Evolutionary conservation across 305 asterid species (phyloP), one percentile per base, ranked within the genome.

Genomic region (Solanum aculeatissimum): DNA sequence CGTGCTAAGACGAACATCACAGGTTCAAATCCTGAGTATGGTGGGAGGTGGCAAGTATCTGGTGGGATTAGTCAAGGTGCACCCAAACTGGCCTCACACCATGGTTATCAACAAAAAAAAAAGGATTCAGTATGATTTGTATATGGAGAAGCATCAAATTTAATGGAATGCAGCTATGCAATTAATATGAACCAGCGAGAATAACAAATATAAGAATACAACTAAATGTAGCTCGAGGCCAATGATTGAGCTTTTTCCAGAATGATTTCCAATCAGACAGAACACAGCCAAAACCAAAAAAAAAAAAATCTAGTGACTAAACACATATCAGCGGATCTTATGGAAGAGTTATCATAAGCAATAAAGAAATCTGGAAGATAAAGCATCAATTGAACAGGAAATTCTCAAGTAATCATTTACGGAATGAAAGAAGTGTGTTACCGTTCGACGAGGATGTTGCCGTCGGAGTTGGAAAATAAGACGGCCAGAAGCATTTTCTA

Each of bases 401-500:
- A 40, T 47, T 69, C 25, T 47, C 60, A 45, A 70, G 38, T 23
- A 72, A 15, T 25, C 23, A 2, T 14, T 43, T 23, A 47, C 0
- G 62, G n/a, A 16, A 18, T 11, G 27, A 68, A 38, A 66, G 70
- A 6, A 49, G 29, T 58, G 63, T 54, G 23, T 78, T 89, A 96
- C 99, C 99, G 98, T 89, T 96, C 99, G 71, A 96, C 97, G 83
- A 96, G 99, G 89, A 96, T 91, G 85, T 96, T 96, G 83, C 98
- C 99, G 88, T 94, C 98, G 84, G 98, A 96, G 78, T 96, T 96
- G 83, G 98, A 97, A 85, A 96, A 91, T 90, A 96, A 85, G 27
- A 95, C 98, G n/a, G 98, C 98, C 87, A 96, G 97, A 89, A 96
- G 89, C 99, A 96, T 96, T 51, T 91, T 88, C 66, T 1, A 27